Conservation (phyloP, 257 asterid genomes). For the Fraxinus americana region DNA sequence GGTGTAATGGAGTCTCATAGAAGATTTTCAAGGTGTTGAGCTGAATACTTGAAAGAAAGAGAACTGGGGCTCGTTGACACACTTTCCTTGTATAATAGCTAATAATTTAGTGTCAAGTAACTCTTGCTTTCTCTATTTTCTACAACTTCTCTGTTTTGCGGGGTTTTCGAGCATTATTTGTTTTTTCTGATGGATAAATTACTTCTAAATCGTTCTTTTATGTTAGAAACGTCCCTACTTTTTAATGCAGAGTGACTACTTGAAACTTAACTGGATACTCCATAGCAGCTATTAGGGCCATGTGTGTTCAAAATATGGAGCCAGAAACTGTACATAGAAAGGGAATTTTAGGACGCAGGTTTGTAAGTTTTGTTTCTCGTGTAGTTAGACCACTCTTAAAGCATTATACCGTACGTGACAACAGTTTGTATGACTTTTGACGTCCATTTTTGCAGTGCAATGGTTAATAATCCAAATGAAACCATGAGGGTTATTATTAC, state of each 20-base stretch:
- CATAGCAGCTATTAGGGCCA: constrained; percentile 23
- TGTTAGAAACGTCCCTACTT: constrained; percentile 4
- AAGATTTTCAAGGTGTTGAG: background rate
- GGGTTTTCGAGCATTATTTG: background rate
- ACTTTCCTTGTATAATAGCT: background rate
- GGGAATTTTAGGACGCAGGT: constrained; percentile 55
- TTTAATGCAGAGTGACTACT: constrained; percentile 26
- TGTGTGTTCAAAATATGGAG: constrained; percentile 32
- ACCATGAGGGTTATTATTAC: constrained; percentile 52
- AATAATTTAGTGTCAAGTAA: background rate
- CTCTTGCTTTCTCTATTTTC: background rate
- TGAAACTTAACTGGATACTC: constrained; percentile 24
- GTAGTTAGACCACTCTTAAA: background rate
- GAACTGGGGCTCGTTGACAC: background rate
- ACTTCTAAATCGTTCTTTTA: background rate
- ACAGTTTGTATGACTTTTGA: constrained; percentile 3
- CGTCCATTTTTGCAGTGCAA: constrained; percentile 40
- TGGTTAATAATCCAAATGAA: constrained; percentile 43
- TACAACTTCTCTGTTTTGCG: background rate
- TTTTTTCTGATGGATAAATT: background rate
- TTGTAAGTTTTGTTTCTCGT: constrained; percentile 17
- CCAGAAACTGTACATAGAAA: constrained; percentile 39
- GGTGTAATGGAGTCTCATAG: background rate
- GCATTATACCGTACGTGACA: background rate
- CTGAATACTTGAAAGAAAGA: background rate